Base-by-base conservation (phyloP, 805 yeast genomes). In the Candida ipomoeae region DNA sequence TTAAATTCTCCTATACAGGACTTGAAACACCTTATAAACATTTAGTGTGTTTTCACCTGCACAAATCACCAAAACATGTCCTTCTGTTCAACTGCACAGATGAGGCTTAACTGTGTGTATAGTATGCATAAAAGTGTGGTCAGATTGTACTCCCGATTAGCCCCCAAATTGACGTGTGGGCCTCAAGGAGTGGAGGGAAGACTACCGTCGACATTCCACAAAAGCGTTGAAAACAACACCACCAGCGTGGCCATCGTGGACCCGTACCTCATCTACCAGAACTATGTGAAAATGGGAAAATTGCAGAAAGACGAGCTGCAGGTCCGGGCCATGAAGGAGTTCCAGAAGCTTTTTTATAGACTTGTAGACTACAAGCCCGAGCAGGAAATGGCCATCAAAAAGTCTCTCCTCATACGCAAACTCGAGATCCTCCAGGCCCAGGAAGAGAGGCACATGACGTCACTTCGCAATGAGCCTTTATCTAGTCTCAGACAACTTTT, bases 291-390 rank as follows among this genome's bases (percentile, higher is more conserved):
- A 1, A 68, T 71, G 41, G 88, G 88, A 2, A 50, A 75, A 2
- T 63, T 85, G 7, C 66, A 73, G 46, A 72, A 74, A 23, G 90
- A 86, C 58, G 78, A 73, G 20, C 69, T 70, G n/a, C 91, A 82
- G 61, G 66, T 80, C n/a, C 67, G 88, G 36, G 81, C 80, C 1
- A 85, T 83, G 59, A 74, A 78, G 32, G 85, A 81, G 63, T 77
- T 83, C 54, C 90, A 81, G 55, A 81, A 77, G 57, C 66, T 82
- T 13, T 84, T 82, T 59, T 68, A 74, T 49, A 67, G 86, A 11
- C 77, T 84, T 14, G 70, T 77, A 35, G 85, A 82, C 58, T 86
- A 85, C 62, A 58, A 57, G 3, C 89, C 90, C 0, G 75, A 82
- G 3, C 73, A 68, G 23, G 78, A 78, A 36, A 68, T 73, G 15